Evolutionary conservation across 179 eudicot species (phyloP), one percentile per base, ranked within the genome.

Genomic region (Silene vulgaris): DNA sequence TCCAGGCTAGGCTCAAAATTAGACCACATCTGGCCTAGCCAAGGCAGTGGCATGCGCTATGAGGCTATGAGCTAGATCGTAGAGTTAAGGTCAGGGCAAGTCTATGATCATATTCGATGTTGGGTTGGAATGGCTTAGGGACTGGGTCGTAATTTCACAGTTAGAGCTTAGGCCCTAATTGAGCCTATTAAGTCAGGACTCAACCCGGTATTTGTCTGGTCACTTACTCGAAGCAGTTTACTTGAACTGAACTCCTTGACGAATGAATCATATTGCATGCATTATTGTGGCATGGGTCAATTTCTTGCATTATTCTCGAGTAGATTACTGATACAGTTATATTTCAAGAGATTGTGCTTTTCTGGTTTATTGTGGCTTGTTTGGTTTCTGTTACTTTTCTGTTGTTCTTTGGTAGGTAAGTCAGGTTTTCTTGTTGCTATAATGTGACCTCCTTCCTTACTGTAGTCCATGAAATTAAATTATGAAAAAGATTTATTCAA

Each of bases 81-180:
- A 66, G 21, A 66, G 20, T n/a, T 16, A 32, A 66, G 71, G 52
- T 30, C 50, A 66, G 59, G 69, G 17, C 17, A 43, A 69, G 59
- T 23, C 59, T 43, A 59, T 8, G 59, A 20, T 48, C 73, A 69
- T 6, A 8, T 26, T 40, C 57, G 19, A 7, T 6, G 12, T 68
- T 19, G 56, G 68, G 19, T 13, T 69, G 29, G 61, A 8, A 35
- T 35, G 40, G 40, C 40, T 35, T 35, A 8, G 40, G n/a, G 17
- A 4, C 14, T 14, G 56, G 30, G n/a, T 19, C 57, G 48, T 70
- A 11, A 5, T 48, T 48, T 52, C 14, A 50, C 60, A 70, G 28
- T 40, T 35, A 35, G 61, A 70, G 57, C 23, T 57, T 43, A 45
- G 17, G 19, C 60, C 73, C 30, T 13, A 2, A 21, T 50, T 2